Evolutionary conservation across 1,284 basidiomycete genomes (phyloP), one percentile per base, ranked within the genome.

Genomic region (Boletus mariae): DNA sequence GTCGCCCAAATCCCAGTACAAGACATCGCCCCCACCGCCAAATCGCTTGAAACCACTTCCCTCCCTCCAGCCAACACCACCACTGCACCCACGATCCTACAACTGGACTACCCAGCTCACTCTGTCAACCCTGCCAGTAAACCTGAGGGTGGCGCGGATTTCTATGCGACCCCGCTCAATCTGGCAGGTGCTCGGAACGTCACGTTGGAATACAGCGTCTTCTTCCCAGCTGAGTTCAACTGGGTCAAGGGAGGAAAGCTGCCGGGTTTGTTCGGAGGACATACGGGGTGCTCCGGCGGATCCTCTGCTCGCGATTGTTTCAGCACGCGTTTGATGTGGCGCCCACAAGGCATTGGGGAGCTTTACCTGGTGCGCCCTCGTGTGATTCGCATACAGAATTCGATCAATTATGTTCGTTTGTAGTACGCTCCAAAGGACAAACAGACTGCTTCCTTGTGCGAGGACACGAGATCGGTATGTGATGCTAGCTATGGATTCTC

Each of bases 251-350:
- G 76, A 11, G 87, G 86, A 9, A 89, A 90, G 66, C 61, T 90
- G 12, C 87, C 87, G 0, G 87, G 87, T 2, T 59, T 90, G 26
- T 88, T 85, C 61, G 87, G 87, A 0, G 87, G 87, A 0, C 82
- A 79, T 58, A 72, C 64, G 8, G 78, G 79, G 15, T 89, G 86
- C 63, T 87, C 85, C 25, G 86, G 86, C 8, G 87, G 87, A 5
- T 74, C 83, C 56, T 73, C 73, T 5, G 87, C 87, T 7, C 51
- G 68, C 34, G 74, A 79, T 50, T 90, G 87, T 58, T 90, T 87
- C 61, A 87, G 85, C 65, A 87, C 84, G 17, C 72, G 87, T 28
- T 53, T 90, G 56, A 90, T 90, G 87, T 90, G 87, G 87, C 75
- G 87, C 43, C 61, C 65, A 10, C 71, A 68, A 0, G 87, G 85